Base-by-base conservation (phyloP, 208 protist genomes). In the Lotmaria passim region DNA sequence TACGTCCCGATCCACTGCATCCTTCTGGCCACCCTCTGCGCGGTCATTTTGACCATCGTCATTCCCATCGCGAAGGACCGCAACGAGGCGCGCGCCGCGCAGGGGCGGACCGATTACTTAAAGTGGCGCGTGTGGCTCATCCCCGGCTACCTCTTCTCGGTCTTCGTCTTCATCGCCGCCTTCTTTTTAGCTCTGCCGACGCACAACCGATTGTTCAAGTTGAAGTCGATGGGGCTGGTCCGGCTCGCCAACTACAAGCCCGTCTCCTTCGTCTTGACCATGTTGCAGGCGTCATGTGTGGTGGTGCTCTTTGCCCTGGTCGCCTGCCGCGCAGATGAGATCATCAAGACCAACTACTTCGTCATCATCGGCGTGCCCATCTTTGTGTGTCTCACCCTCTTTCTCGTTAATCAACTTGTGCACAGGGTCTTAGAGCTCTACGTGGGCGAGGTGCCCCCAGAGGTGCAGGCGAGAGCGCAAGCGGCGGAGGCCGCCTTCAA, bases 281-380 rank as follows among this genome's bases (percentile, higher is more conserved):
- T 91, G 12, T 5, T 94, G 21, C 41, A 72, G 48, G 68, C 51
- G 15, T 17, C 58, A 24, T 81, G 67, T 53, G 26, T 85, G 10
- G 53, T 77, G 7, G 46, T 81, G 23, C 86, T 94, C 51, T 75
- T 87, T 23, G 82, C 72, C 48, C 78, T 94, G 19, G 80, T 90
- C 28, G 82, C 83, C 2, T 90, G 82, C 65, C 85, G 89, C 38
- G 83, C 86, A 1, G 89, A 94, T 53, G 76, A 81, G 41, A 61
- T 70, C 11, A 91, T 94, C 41, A 85, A 69, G 10, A 83, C 56
- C 24, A 83, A 91, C 78, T 94, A 87, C 69, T 92, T 89, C 60
- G 43, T 92, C 19, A 74, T 90, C 30, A 66, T 94, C 10, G 83
- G 79, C 7, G 17, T 92, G 3, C 89, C 89, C 0, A 74, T 81